Evolutionary conservation across 305 asterid genomes (phyloP).

Genomic region (Fraxinus sp.): DNA sequence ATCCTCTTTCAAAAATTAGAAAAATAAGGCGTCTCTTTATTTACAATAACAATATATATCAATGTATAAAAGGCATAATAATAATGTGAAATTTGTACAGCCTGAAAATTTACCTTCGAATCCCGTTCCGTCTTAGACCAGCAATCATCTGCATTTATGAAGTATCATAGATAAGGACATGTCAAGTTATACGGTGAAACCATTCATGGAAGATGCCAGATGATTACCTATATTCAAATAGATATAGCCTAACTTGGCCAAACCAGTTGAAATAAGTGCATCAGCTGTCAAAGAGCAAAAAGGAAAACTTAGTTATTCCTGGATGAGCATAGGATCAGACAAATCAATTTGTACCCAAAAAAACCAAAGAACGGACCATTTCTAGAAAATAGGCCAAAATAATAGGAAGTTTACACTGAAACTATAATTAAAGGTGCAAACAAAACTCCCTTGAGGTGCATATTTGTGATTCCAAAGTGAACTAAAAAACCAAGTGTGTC

Average conservation of each 20-base stretch:
- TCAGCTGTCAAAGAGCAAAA: constrained; percentile 60
- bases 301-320: neutral
- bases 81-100: constrained; percentile 10
- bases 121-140: constrained; percentile 67
- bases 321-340: neutral
- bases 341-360: neutral
- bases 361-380: neutral
- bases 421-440: neutral
- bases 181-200: constrained; percentile 2
- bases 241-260: constrained; percentile 78
- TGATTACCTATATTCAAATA: constrained; percentile 80
- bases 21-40: neutral
- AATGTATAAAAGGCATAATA: neutral
- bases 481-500: neutral
- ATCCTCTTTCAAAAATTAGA: neutral
- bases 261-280: constrained; percentile 84
- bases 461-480: neutral
- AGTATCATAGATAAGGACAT: constrained; percentile 12
- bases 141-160: constrained; percentile 79
- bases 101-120: constrained; percentile 46
- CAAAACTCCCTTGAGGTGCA: neutral
- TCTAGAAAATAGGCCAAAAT: neutral
- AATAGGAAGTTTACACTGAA: neutral
- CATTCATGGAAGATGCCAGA: constrained; percentile 12
- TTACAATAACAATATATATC: neutral